A percentile compares a stretch with the other conserved stretches of the same genome.
Evolutionary conservation across 1,139 yeast genomes (phyloP).

Genomic region (Yamadazyma conglobata): DNA sequence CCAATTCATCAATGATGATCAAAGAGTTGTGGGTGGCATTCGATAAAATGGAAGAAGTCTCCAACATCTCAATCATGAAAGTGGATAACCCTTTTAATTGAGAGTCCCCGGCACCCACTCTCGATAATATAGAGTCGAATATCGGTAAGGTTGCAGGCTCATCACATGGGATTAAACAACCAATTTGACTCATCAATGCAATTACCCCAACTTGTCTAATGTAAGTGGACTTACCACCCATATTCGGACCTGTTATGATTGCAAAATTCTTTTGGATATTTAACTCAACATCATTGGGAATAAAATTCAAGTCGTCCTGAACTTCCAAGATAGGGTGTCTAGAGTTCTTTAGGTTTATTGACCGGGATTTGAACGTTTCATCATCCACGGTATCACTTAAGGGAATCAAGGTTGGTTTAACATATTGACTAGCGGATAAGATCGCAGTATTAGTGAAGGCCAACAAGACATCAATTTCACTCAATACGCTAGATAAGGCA

Average conservation of each 20-base stretch:
- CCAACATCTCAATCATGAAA: slow-evolving; percentile 97
- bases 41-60: slow-evolving; percentile 86
- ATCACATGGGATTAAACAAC: slow-evolving; percentile 75
- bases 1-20: slow-evolving; percentile 90
- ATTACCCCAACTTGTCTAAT: slow-evolving; percentile 90
- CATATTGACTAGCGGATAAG: slow-evolving; percentile 79
- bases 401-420: slow-evolving; percentile 62
- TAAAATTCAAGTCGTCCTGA: slow-evolving; percentile 83
- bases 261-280: slow-evolving; percentile 54
- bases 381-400: slow-evolving; percentile 26
- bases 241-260: slow-evolving; percentile 94
- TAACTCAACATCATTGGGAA: slow-evolving; percentile 77
- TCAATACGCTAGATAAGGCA: slow-evolving; percentile 58
- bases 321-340: slow-evolving; percentile 94
- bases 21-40: slow-evolving; percentile 81
- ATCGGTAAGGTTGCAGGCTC: slow-evolving; percentile 52
- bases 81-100: slow-evolving; percentile 96
- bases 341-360: slow-evolving; percentile 60
- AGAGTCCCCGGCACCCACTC: slow-evolving; percentile 99
- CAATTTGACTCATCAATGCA: slow-evolving; percentile 86
- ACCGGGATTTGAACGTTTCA: slow-evolving; percentile 40
- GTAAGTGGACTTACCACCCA: slow-evolving; percentile 98
- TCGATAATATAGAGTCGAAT: slow-evolving; percentile 87
- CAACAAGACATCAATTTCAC: slow-evolving; percentile 77
- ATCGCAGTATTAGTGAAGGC: slow-evolving; percentile 85